A percentile compares a stretch with the other conserved stretches of the same genome.
These are phyloP conservation scores for Solanum phureja DNA, from an alignment of 257 asterid genomes.

Conservation along the genomic window DNA sequence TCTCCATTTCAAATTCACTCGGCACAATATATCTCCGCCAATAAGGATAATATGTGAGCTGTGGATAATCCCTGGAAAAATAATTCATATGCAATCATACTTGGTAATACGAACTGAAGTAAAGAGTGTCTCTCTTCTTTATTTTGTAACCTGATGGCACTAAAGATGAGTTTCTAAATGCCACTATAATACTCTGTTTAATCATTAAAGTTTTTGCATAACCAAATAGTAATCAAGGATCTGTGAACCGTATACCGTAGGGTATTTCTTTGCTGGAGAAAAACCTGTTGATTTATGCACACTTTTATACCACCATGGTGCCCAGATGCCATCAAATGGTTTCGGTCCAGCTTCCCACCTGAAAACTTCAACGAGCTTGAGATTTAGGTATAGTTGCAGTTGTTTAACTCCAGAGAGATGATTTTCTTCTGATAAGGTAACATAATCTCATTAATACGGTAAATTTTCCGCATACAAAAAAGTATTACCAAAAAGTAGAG, in stretches of 20 bases:
- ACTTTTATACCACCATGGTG: constrained; percentile 62
- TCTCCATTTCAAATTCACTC: not conserved
- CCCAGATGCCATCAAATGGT: constrained; percentile 76
- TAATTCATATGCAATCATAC: not conserved
- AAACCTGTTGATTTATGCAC: constrained; percentile 63
- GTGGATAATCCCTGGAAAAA: not conserved
- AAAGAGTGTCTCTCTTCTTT: not conserved
- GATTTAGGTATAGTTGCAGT: not conserved
- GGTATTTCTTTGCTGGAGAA: constrained; percentile 40
- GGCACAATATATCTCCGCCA: not conserved
- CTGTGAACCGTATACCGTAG: constrained; percentile 26
- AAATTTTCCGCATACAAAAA: not conserved
- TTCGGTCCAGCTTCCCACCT: constrained; percentile 88
- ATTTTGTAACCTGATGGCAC: not conserved
- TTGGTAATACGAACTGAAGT: not conserved
- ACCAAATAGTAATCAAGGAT: not conserved
- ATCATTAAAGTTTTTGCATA: not conserved
- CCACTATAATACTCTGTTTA: not conserved
- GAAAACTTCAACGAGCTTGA: not conserved
- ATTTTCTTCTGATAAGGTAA: not conserved
- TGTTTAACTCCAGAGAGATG: not conserved
- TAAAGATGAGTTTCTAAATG: not conserved
- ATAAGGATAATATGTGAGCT: not conserved
- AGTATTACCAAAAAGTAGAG: not conserved
- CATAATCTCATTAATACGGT: not conserved